Base-by-base conservation (phyloP, 2,329 filamentous ascomycete genomes). In the Colletotrichum eremochloae region DNA sequence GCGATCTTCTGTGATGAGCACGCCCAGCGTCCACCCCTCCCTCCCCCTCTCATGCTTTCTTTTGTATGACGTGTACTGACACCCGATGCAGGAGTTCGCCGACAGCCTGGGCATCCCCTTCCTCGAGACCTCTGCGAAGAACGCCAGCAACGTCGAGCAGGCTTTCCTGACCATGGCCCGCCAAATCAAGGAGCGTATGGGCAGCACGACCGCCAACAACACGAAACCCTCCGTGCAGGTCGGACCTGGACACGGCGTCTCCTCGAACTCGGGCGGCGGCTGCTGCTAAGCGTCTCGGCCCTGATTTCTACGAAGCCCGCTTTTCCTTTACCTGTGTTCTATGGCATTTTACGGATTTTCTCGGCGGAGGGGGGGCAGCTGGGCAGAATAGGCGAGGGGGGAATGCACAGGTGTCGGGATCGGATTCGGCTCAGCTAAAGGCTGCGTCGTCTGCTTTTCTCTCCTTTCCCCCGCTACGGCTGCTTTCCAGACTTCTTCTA, bases 171-270 rank as follows among this genome's bases (percentile, higher is more conserved):
- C 96, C 84, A 99, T 99, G 96, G 96, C 96, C 79, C 93, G 96
- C 84, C 96, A 99, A 86, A 99, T 99, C 88, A 99, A 99, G 91
- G 96, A 98, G 88, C 93, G 96, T 81, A 99, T 99, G 96, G 96
- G 96, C 80, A 97, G 94, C 78, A 96, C 96, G 75, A 93, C 94
- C 56, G 93, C 93, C 76, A 95, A 95, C 87, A 98, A 98, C 91
- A 97, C 96, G 87, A 99, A 98, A 89, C 96, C 96, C 76, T 97
- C 94, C 79, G 95, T 99, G 79, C 95, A 97, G 83, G 96, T 99
- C 79, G 94, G 95, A 72, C 93, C 95, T 82, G 96, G 96, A 81
- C 95, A 97, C 84, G 95, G 95, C 79, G 96, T 99, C 77, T 94
- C 97, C 83, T 93, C 91, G 79, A 93, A 93, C 78, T 94, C 93